Evolutionary conservation across 139 green algal species (phyloP).

Genomic region (Edaphochlamys debaryana): DNA sequence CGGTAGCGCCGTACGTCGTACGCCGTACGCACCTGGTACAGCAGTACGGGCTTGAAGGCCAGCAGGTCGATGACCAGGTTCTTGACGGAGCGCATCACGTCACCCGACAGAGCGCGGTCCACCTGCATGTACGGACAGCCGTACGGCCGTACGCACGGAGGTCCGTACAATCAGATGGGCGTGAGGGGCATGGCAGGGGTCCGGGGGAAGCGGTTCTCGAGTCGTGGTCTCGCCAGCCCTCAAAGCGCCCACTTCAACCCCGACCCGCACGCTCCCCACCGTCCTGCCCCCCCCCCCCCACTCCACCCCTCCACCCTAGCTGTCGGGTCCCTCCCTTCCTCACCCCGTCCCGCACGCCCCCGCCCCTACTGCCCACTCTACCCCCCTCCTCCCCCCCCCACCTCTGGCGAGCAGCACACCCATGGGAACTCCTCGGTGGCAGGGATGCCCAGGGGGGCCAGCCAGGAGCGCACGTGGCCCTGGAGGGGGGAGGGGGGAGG

Average conservation of each 20-base stretch:
- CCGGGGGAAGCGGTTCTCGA: too few relatives aligned
- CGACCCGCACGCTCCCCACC: too few relatives aligned
- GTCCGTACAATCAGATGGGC: background rate
- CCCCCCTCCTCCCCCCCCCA: background rate
- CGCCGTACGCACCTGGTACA: slow-evolving; percentile 62
- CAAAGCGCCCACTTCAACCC: too few relatives aligned
- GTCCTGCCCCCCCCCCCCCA: too few relatives aligned
- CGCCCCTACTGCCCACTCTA: too few relatives aligned
- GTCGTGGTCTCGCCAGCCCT: too few relatives aligned
- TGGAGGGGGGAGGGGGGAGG: too few relatives aligned
- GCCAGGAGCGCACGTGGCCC: slow-evolving; percentile 24
- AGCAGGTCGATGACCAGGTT: slow-evolving; percentile 59
- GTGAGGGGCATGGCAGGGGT: background rate
- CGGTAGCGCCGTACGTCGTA: too few relatives aligned
- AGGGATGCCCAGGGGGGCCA: slow-evolving; percentile 7
- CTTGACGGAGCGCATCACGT: slow-evolving; percentile 66
- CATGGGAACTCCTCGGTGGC: background rate
- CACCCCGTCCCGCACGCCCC: too few relatives aligned
- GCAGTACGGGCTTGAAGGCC: slow-evolving; percentile 47
- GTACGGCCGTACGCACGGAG: too few relatives aligned
- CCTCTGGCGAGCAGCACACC: slow-evolving; percentile 34
- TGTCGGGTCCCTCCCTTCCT: too few relatives aligned
- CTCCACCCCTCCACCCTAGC: too few relatives aligned
- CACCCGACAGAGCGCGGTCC: slow-evolving; percentile 54
- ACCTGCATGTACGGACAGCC: slow-evolving; percentile 41